A percentile compares a stretch with the other conserved stretches of the same genome.
Evolutionary conservation across 2,329 filamentous ascomycete species (phyloP).

Genomic region (Claviceps sp.): DNA sequence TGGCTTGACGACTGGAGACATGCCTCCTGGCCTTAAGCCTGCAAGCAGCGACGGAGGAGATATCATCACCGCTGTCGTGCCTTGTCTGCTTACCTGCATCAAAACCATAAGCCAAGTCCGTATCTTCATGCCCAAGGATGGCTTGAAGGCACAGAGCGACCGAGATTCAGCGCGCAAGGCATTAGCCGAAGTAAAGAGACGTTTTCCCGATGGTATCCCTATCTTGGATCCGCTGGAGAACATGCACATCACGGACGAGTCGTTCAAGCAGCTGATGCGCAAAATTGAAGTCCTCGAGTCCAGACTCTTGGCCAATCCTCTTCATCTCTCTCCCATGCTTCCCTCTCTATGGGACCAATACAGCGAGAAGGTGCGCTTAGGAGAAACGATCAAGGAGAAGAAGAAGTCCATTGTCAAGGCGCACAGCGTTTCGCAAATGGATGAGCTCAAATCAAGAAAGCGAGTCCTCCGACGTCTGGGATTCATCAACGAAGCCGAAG

Average conservation of each 20-base stretch:
- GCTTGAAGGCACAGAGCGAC: slow-evolving; percentile 50
- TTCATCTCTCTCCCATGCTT: slow-evolving; percentile 80
- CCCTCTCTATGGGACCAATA: slow-evolving; percentile 81
- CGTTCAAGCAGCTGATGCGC: slow-evolving; percentile 81
- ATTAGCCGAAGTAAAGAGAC: slow-evolving; percentile 65
- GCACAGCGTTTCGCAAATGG: slow-evolving; percentile 79
- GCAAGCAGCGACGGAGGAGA: slow-evolving; percentile 16
- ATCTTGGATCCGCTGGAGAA: slow-evolving; percentile 88
- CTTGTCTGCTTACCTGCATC: slow-evolving; percentile 74
- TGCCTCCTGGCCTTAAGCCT: slow-evolving; percentile 46
- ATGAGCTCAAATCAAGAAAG: slow-evolving; percentile 93
- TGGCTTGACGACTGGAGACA: slow-evolving; percentile 25
- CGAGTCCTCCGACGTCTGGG: slow-evolving; percentile 84
- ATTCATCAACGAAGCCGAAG: slow-evolving; percentile 91
- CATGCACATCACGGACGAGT: slow-evolving; percentile 86
- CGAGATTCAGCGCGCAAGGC: slow-evolving; percentile 53
- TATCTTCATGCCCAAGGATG: slow-evolving; percentile 68
- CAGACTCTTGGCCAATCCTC: slow-evolving; percentile 71
- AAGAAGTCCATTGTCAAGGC: slow-evolving; percentile 81
- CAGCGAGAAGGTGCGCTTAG: slow-evolving; percentile 61
- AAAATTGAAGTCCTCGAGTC: slow-evolving; percentile 98
- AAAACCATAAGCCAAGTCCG: slow-evolving; percentile 74
- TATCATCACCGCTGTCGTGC: slow-evolving; percentile 37
- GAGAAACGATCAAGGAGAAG: slow-evolving; percentile 69
- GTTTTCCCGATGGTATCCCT: slow-evolving; percentile 86